Evolutionary conservation across 345 rosid species (phyloP), one percentile per base, ranked within the genome.

Genomic region (Anastatica hierochuntica): DNA sequence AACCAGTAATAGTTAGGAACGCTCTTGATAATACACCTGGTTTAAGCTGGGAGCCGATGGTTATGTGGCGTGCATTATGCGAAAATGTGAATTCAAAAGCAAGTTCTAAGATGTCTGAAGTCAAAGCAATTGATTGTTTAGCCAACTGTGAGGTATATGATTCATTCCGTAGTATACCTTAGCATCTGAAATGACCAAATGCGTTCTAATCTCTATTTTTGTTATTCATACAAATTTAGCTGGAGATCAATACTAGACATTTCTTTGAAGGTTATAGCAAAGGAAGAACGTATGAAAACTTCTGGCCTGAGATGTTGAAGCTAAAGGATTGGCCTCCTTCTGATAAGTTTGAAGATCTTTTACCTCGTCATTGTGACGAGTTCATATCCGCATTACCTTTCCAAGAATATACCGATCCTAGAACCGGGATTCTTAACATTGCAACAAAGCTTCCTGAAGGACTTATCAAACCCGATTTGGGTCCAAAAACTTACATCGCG

Each of bases 281-380:
- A 64, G 98, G 98, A 49, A 83, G 95, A 72, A 72, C 45, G 5
- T 90, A 82, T 59, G 3, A 6, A 0, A 87, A 87, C 76, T 76
- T 75, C 30, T 90, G 98, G 98, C 98, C 96, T 5, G 79, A 76
- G 77, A 88, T 90, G 94, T 75, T 90, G 55, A 90, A 90, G 79
- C 77, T 90, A 7, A 90, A 90, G 62, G 98, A 90, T 60, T 90
- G 96, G 98, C 98, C 98, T 43, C 98, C 98, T 50, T 82, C 92
- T 0, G 81, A 90, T 66, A 81, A 76, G 54, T 88, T 90, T 53
- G 95, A 90, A 60, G 81, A 84, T 46, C 71, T 80, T 58, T 67
- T 90, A 70, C 98, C 95, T 6, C 90, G 96, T 53, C 96, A 90
- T 49, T 87, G 82, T 38, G 96, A 87, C 35, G 98, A 90, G 71